A percentile compares a stretch with the other conserved stretches of the same genome.
These are phyloP conservation scores for Rhizopogon salebrosus DNA, from an alignment of 768 basidiomycete species.

Conservation along the genomic window DNA sequence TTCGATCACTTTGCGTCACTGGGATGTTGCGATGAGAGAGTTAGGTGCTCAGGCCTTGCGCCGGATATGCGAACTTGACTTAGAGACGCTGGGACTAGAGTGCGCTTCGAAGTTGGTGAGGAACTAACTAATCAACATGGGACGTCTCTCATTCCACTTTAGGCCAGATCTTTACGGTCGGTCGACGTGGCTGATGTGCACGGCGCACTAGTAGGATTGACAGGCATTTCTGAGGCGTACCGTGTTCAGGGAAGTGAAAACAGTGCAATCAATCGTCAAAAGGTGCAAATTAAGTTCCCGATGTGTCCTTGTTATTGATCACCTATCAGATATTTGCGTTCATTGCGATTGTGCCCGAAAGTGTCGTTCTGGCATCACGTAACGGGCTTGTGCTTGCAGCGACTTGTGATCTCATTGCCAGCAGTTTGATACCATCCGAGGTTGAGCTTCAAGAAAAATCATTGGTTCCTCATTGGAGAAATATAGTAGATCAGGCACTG, in stretches of 20 bases:
- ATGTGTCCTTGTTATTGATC: not conserved
- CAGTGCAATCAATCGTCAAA: slow-evolving; percentile 32
- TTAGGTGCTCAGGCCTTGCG: slow-evolving; percentile 74
- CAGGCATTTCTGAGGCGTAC: slow-evolving; percentile 66
- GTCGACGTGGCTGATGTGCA: slow-evolving; percentile 71
- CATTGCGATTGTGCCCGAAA: slow-evolving; percentile 51
- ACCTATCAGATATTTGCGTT: slow-evolving; percentile 57
- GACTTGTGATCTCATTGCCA: slow-evolving; percentile 66
- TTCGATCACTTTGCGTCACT: slow-evolving; percentile 75
- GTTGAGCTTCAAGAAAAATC: slow-evolving; percentile 35
- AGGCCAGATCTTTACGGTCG: slow-evolving; percentile 58
- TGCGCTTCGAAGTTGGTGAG: slow-evolving; percentile 52
- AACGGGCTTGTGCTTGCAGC: slow-evolving; percentile 71
- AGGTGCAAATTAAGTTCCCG: slow-evolving; percentile 32
- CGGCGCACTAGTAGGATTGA: slow-evolving; percentile 71
- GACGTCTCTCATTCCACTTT: slow-evolving; percentile 1
- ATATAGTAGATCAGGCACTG: slow-evolving; percentile 65
- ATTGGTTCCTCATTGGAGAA: slow-evolving; percentile 56
- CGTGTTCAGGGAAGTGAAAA: slow-evolving; percentile 24
- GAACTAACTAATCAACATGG: slow-evolving; percentile 8
- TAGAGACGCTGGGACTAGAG: slow-evolving; percentile 44
- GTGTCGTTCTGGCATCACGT: slow-evolving; percentile 55
- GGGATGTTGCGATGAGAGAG: slow-evolving; percentile 79
- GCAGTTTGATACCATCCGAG: slow-evolving; percentile 55
- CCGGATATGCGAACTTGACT: slow-evolving; percentile 58